Evolutionary conservation across 1,284 basidiomycete species (phyloP), one percentile per base, ranked within the genome.

Genomic region (Sutorius eximius): DNA sequence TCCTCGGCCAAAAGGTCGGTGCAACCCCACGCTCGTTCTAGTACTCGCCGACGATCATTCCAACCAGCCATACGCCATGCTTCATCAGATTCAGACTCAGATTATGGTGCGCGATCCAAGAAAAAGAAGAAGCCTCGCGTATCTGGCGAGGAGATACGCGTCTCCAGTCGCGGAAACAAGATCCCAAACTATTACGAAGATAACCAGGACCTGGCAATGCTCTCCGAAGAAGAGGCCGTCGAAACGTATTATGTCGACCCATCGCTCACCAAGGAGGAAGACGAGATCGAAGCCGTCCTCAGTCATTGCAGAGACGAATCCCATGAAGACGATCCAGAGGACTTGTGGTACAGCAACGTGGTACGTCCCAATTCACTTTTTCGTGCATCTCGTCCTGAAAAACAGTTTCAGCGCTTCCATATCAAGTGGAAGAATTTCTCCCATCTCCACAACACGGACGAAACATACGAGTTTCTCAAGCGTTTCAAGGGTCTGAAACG

Each of bases 351-450:
- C 57, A 84, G 86, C 57, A 96, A 96, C 70, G 82, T 95, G 63
- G 93, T 93, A 71, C 61, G 51, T 44, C 2, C 22, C 22, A 37
- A 48, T 34, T 16, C 24, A 20, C 20, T 12, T 40, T 13, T 5
- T 24, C 12, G 13, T 49, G 34, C 13, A 12, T 24, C 3, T 45
- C 18, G 8, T 52, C 10, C 58, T 50, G 32, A 62, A 53, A 13
- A 5, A 13, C 4, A 51, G 5, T 50, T 58, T 49, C 65, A 95
- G 93, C 92, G 93, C 47, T 96, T 90, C 77, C 91, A 95, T 71
- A 93, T 96, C 77, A 96, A 96, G 72, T 96, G 93, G 93, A 95
- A 95, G 74, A 86, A 85, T 59, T 95, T 93, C 71, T 95, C 93
- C 13, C 93, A 95, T 70, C 79, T 95, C 16, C 93, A 95, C 77